Evolutionary conservation across 352 stramenopile genomes (phyloP), one percentile per base, ranked within the genome.

Genomic region (Globisporangium spiculum): DNA sequence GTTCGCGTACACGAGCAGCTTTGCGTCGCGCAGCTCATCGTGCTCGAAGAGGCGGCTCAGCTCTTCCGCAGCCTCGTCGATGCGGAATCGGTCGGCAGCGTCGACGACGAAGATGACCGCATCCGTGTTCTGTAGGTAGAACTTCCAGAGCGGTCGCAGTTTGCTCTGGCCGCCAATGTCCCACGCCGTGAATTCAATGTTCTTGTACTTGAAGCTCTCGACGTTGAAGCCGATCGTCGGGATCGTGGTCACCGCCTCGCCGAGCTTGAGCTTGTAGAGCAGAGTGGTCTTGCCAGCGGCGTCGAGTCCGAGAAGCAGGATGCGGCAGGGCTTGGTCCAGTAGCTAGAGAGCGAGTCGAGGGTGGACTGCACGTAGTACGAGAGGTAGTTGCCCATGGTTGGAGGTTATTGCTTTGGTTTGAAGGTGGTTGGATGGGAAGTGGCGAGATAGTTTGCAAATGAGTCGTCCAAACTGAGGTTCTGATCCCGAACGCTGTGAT

Each of bases 221-320:
- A 94, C 78, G 60, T 94, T 92, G 73, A 91, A 95, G 0, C 87
- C 83, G 55, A 96, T 87, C 4, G 88, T 96, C 26, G 84, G 75
- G 34, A 92, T 80, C 48, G 84, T 92, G 20, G 78, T 88, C 20
- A 93, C 58, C 2, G 75, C 72, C 53, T 93, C 80, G 3, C 74
- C 73, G 3, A 93, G 75, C 69, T 96, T 88, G 52, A 97, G 77
- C 50, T 90, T 85, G 79, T 95, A 94, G 50, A 99, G 86, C 73
- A 98, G 92, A 16, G 95, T 99, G 1, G 96, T 99, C 77, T 99
- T 99, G 71, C 96, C 96, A 50, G 95, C 96, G 16, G 91, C 94
- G 81, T 99, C 95, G 22, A 97, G 80, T 1, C 89, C 89, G 9
- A 97, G 81, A 79, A 98, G 96, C 57, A 98, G 63, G 66, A 84